Evolutionary conservation across 768 basidiomycete genomes (phyloP).

Genomic region (Tulasnella sp.): DNA sequence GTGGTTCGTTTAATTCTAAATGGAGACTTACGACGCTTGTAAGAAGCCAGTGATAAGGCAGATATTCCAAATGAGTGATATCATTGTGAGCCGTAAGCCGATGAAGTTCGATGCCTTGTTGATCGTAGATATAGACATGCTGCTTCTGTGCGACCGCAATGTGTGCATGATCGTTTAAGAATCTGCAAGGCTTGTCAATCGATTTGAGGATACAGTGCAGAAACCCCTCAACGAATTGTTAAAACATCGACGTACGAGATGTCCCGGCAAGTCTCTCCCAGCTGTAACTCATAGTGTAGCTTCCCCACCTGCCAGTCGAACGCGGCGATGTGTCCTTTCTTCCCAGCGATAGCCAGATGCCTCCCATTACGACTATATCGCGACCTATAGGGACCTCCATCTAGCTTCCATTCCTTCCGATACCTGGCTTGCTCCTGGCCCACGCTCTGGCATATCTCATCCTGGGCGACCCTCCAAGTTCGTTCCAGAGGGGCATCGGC

Average conservation of each 20-base stretch:
- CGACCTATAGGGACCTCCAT: conserved; percentile 73
- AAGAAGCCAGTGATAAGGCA: conserved; percentile 93
- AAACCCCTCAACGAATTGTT: neutral
- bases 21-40: conserved; percentile 55
- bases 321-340: conserved; percentile 75
- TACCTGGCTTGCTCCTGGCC: conserved; percentile 68
- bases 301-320: conserved; percentile 89
- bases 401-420: conserved; percentile 65
- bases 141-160: conserved; percentile 95
- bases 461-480: conserved; percentile 82
- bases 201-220: neutral
- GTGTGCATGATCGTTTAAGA: conserved; percentile 84
- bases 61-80: conserved; percentile 78
- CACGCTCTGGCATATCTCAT: conserved; percentile 53
- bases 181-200: conserved; percentile 35
- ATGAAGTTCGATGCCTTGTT: conserved; percentile 87
- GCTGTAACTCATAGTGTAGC: conserved; percentile 75
- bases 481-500: conserved; percentile 70
- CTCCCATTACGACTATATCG: conserved; percentile 88
- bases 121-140: conserved; percentile 93
- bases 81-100: conserved; percentile 75
- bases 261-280: conserved; percentile 84
- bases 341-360: conserved; percentile 81
- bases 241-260: conserved; percentile 55
- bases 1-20: neutral